phyloP scores from a whole-genome alignment of 441 rosid genomes.

The Corymbia citriodora region DNA sequence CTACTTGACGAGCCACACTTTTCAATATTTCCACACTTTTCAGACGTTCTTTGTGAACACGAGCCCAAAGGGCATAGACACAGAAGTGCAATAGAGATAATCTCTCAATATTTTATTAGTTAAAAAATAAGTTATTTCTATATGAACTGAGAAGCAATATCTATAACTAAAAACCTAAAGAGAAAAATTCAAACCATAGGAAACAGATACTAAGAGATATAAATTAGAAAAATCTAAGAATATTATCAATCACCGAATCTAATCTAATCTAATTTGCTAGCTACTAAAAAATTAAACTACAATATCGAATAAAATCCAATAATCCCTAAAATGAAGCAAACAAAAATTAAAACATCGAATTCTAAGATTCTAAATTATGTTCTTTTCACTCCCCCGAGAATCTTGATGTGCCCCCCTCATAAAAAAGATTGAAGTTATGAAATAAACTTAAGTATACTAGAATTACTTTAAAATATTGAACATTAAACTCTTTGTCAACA shows the following conservation, averaged over 20 bases:
- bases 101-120: background rate
- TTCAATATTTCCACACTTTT: background rate
- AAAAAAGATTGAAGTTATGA: background rate
- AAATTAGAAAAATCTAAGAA: background rate
- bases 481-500: too few species aligned
- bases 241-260: too few species aligned
- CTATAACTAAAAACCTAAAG: background rate
- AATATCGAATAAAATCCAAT: background rate
- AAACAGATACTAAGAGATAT: background rate
- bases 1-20: too few species aligned
- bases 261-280: background rate
- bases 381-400: too few species aligned
- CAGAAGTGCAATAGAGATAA: background rate
- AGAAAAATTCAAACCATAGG: background rate
- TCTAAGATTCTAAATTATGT: background rate
- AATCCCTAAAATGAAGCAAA: background rate
- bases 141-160: background rate
- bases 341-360: rapidly evolving
- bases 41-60: background rate
- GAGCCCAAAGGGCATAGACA: background rate
- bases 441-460: background rate
- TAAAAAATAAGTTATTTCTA: too few species aligned
- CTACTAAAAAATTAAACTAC: background rate
- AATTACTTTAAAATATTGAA: too few species aligned
- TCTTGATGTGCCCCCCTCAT: background rate